phyloP scores from a whole-genome alignment of 192 early-diverging fungal genomes.

The Coemansia sp. region DNA sequence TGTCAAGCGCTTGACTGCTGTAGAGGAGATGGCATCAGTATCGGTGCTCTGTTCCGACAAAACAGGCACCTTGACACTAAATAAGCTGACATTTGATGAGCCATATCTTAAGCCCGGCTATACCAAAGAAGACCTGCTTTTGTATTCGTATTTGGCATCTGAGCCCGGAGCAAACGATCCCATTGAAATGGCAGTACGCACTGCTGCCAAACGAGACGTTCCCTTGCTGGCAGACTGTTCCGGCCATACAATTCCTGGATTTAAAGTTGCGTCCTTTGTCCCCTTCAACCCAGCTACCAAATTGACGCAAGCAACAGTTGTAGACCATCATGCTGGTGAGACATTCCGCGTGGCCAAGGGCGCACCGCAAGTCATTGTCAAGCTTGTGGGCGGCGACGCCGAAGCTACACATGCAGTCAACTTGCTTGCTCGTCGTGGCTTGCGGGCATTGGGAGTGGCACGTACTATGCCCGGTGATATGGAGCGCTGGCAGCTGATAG shows the following conservation, averaged over 20 bases:
- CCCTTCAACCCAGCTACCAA: constrained; percentile 94
- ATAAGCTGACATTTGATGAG: constrained; percentile 87
- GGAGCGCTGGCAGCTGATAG: constrained; percentile 76
- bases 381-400: constrained; percentile 76
- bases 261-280: constrained; percentile 85
- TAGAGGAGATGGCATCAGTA: constrained; percentile 89
- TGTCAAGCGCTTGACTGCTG: constrained; percentile 90
- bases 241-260: constrained; percentile 82
- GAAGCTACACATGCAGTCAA: constrained; percentile 83
- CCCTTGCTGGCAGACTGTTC: constrained; percentile 65
- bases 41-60: constrained; percentile 83
- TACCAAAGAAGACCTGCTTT: constrained; percentile 73
- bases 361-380: constrained; percentile 89
- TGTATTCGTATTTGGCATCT: constrained; percentile 77
- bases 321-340: constrained; percentile 66
- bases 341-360: constrained; percentile 90
- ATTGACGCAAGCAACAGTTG: constrained; percentile 86
- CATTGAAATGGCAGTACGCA: constrained; percentile 83
- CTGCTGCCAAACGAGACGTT: constrained; percentile 71
- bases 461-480: constrained; percentile 64
- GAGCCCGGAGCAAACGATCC: constrained; percentile 88
- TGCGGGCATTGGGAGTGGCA: constrained; percentile 93
- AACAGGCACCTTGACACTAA: constrained; percentile 88
- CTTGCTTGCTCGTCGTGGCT: constrained; percentile 78
- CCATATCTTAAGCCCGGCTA: constrained; percentile 68